A percentile compares a stretch with the other conserved stretches of the same genome.
Evolutionary conservation across 2,329 filamentous ascomycete genomes (phyloP).

Genomic region (Blastomyces gilchristii): DNA sequence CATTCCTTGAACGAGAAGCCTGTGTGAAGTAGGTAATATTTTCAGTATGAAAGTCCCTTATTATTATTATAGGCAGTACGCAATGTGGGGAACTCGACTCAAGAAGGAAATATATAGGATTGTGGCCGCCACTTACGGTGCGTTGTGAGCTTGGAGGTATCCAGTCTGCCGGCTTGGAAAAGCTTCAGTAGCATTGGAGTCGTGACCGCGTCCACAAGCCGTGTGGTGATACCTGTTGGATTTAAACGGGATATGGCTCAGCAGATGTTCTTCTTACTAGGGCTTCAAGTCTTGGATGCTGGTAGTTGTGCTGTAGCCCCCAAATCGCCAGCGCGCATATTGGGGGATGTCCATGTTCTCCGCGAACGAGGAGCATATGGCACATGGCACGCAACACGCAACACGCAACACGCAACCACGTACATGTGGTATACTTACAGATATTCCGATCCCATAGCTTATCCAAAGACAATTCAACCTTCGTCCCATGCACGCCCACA

Average conservation of each 20-base stretch:
- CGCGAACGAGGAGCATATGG: not conserved
- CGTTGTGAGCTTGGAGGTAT: slow-evolving; percentile 38
- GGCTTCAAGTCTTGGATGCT: not conserved
- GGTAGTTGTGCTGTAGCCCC: not conserved
- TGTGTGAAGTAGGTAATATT: slow-evolving; percentile 12
- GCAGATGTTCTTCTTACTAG: not conserved
- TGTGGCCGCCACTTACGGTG: slow-evolving; percentile 29
- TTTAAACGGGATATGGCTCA: not conserved
- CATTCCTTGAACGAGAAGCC: slow-evolving; percentile 37
- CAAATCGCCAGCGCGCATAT: not conserved
- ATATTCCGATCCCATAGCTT: slow-evolving; percentile 47
- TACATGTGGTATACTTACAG: slow-evolving; percentile 27
- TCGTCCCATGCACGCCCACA: slow-evolving; percentile 49
- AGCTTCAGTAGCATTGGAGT: slow-evolving; percentile 43
- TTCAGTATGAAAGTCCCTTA: not conserved
- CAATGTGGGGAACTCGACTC: too few relatives aligned
- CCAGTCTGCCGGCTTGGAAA: slow-evolving; percentile 33
- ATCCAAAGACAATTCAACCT: slow-evolving; percentile 44
- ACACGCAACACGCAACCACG: too few relatives aligned
- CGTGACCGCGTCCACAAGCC: slow-evolving; percentile 40
- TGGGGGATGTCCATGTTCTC: too few relatives aligned
- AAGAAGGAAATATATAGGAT: not conserved
- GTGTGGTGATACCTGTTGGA: slow-evolving; percentile 37
- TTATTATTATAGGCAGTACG: not conserved
- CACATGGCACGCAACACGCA: too few relatives aligned